Conservation (phyloP, 73 alveolate species). For the Durusdinium trenchii region DNA sequence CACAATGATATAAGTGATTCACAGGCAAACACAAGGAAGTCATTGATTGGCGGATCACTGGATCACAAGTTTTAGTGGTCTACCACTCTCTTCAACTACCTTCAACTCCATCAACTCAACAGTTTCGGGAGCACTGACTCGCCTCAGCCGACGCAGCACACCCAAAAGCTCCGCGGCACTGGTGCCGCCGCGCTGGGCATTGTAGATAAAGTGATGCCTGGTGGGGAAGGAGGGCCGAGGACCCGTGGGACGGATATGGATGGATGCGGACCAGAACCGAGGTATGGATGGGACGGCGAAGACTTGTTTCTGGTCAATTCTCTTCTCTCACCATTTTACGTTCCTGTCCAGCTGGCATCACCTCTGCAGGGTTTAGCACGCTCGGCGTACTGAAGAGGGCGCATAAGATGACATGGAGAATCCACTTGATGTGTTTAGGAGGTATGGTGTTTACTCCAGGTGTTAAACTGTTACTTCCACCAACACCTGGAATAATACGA, state of each 20-base stretch:
- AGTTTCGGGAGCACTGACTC: neutral
- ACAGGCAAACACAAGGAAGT: neutral
- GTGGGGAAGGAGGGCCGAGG: neutral
- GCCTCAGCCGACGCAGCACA: constrained; percentile 56
- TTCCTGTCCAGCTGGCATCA: too few species aligned
- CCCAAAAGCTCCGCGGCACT: constrained; percentile 49
- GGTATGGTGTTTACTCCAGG: too few species aligned
- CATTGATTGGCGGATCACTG: neutral
- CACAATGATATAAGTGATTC: neutral
- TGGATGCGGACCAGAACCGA: neutral
- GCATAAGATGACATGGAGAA: neutral
- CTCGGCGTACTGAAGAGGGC: neutral
- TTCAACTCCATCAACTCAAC: neutral
- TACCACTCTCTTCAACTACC: too few species aligned
- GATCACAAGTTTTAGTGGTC: too few species aligned
- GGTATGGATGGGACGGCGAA: too few species aligned
- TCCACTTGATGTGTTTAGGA: too few species aligned
- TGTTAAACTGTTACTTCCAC: too few species aligned
- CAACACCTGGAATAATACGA: too few species aligned
- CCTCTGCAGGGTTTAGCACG: too few species aligned
- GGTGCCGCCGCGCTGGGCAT: constrained; percentile 64
- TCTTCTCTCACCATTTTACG: too few species aligned
- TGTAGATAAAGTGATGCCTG: constrained; percentile 63
- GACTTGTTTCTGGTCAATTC: too few species aligned
- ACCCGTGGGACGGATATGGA: neutral